Base-by-base conservation (phyloP, 352 stramenopile genomes). In the Pythium brachiatum region DNA sequence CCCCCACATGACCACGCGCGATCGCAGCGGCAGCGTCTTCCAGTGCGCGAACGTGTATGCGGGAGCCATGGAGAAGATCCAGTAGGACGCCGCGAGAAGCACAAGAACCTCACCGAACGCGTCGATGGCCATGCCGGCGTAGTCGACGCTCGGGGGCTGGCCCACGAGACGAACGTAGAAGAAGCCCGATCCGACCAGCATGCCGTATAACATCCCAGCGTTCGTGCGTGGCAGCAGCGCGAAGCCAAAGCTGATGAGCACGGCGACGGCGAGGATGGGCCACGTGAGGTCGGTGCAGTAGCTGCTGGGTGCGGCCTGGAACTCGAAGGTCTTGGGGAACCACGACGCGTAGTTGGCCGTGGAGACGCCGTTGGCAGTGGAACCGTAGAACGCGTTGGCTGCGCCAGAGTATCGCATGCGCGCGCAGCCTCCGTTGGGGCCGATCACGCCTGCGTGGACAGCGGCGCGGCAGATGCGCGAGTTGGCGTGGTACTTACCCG, bases 281-380 rank as follows among this genome's bases (percentile, higher is more conserved):
- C 80, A 94, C 20, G 81, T 89, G 39, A 94, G 64, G 54, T 94
- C 86, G 23, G 69, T 79, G 69, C 86, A 94, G 64, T 79, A 75
- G 11, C 25, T 43, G 46, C 83, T 90, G 3, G 75, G 53, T 13
- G 68, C 72, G 31, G 74, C 57, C 60, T 86, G 67, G 57, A 94
- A 94, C 57, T 89, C 77, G 36, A 94, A 74, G 18, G 78, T 91
- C 66, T 93, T 94, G 8, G 86, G 86, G 63, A 94, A 94, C 83
- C 83, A 94, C 7, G 81, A 89, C 2, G 68, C 20, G 52, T 81
- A 92, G 50, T 72, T 66, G 7, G 70, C 64, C 2, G 71, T 75
- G 0, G 72, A 74, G 27, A 94, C 81, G 44, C 71, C 80, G 41
- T 92, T 73, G 2, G 74, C 66, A 1, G 62, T 73, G 7, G 81